Conservation (phyloP, 352 stramenopile genomes). For the Phytophthora chlamydospora region DNA sequence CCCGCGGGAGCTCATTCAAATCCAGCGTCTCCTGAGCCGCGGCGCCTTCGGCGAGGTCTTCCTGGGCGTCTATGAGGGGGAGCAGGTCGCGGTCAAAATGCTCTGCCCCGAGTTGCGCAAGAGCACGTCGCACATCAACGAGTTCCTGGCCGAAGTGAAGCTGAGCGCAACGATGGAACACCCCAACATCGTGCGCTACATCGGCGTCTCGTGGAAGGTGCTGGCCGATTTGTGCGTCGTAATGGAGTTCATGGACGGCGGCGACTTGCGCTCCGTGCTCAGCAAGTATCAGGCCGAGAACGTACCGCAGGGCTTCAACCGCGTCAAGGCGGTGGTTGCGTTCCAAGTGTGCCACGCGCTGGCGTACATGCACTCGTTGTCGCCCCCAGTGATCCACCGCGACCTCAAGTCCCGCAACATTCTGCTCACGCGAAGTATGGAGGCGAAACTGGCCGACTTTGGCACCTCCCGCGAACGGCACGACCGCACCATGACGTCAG, state of each 20-base stretch:
- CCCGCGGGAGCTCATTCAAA: conserved; percentile 21
- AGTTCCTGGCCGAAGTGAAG: conserved; percentile 37
- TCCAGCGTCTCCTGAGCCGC: conserved; percentile 18
- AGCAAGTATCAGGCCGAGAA: too few relatives aligned
- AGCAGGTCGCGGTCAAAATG: conserved; percentile 41
- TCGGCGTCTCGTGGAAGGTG: conserved; percentile 22
- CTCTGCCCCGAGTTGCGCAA: conserved; percentile 26
- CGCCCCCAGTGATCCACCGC: conserved; percentile 40
- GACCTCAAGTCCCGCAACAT: conserved; percentile 49
- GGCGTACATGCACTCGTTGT: conserved; percentile 46
- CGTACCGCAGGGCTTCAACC: neutral
- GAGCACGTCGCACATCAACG: conserved; percentile 20
- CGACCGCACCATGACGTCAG: conserved; percentile 37
- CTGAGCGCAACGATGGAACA: conserved; percentile 29
- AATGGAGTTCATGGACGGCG: conserved; percentile 48
- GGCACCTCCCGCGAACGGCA: conserved; percentile 31
- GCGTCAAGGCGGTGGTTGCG: conserved; percentile 31
- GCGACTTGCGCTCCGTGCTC: conserved; percentile 25
- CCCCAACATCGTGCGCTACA: conserved; percentile 28
- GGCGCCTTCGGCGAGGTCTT: conserved; percentile 43
- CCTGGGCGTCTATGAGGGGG: conserved; percentile 19
- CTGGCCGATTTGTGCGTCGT: conserved; percentile 37
- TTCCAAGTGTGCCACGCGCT: conserved; percentile 38
- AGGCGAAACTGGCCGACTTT: conserved; percentile 48
- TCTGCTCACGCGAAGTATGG: conserved; percentile 28